phyloP scores from a whole-genome alignment of 345 rosid species.

The Clarkia xantiana region DNA sequence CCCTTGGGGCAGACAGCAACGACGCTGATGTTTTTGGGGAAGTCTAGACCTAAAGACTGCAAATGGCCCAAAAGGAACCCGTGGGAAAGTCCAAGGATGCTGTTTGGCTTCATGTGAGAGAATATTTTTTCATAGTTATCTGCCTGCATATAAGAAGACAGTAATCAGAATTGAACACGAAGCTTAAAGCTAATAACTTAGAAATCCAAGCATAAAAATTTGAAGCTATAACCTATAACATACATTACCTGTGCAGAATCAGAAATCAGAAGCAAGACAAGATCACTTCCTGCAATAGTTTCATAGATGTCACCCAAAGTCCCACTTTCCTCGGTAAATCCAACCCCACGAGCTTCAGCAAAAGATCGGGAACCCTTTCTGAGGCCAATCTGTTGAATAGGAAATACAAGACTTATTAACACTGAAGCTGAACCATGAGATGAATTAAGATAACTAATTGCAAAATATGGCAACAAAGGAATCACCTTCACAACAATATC shows the following conservation, averaged over 20 bases:
- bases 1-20: slow-evolving; percentile 82
- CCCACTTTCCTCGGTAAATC: slow-evolving; percentile 72
- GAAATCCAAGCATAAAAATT: background rate
- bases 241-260: slow-evolving; percentile 87
- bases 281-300: slow-evolving; percentile 82
- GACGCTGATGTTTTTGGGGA: slow-evolving; percentile 70
- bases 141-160: slow-evolving; percentile 34
- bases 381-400: slow-evolving; percentile 48
- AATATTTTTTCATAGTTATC: slow-evolving; percentile 70
- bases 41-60: slow-evolving; percentile 58
- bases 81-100: slow-evolving; percentile 90
- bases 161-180: background rate
- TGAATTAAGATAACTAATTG: background rate
- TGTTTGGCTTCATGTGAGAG: slow-evolving; percentile 86
- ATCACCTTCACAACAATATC: slow-evolving; percentile 68
- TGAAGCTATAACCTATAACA: background rate
- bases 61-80: slow-evolving; percentile 86
- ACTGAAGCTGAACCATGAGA: too few relatives aligned
- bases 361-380: slow-evolving; percentile 82
- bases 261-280: slow-evolving; percentile 71
- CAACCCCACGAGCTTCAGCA: slow-evolving; percentile 80
- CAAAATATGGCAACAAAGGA: background rate
- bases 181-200: background rate
- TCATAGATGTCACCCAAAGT: slow-evolving; percentile 87
- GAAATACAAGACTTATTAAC: background rate